Evolutionary conservation across 257 asterid genomes (phyloP), one percentile per base, ranked within the genome.

Genomic region (Solanum piurae): DNA sequence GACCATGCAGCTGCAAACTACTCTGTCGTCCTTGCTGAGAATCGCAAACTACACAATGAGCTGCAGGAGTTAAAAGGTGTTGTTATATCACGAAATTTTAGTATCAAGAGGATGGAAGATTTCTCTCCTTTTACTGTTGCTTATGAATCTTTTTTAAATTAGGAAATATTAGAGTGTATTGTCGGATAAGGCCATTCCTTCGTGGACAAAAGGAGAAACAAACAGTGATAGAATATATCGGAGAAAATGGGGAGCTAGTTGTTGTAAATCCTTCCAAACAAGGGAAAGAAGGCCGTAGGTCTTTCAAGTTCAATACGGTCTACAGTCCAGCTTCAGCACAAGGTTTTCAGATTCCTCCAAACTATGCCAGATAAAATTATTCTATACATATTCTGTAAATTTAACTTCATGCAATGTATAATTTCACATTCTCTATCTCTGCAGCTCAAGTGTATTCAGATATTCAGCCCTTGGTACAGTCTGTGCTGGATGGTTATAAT

Each of bases 121-220:
- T 18, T 49, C 66, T 79, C 69, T 82, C 44, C 69, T 31, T 18
- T 29, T 82, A 52, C 31, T 6, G 44, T 82, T 82, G 64, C 71
- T 82, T 82, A 82, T 82, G 69, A 49, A 82, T 31, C 64, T 25
- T 49, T 82, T 10, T 44, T 31, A 46, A 49, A 72, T 89, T 84
- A 97, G 99, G 99, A 88, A 97, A 96, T 69, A 97, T 97, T 86
- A 94, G 99, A 90, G 99, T 96, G 72, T 97, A 95, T 83, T 97
- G 99, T 85, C 93, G 99, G 88, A 85, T 94, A 91, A 95, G 99
- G 93, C 99, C 99, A 58, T 97, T 96, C 90, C 93, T 91, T 42
- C 95, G 96, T 0, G 98, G 98, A 40, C 98, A 95, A 89, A 94
- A 91, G 86, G 98, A 94, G 88, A 97, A 86, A 66, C 95, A 94